phyloP scores from a whole-genome alignment of 2,329 filamentous ascomycete genomes.

The Phaeosphaeriaceae sp. region DNA sequence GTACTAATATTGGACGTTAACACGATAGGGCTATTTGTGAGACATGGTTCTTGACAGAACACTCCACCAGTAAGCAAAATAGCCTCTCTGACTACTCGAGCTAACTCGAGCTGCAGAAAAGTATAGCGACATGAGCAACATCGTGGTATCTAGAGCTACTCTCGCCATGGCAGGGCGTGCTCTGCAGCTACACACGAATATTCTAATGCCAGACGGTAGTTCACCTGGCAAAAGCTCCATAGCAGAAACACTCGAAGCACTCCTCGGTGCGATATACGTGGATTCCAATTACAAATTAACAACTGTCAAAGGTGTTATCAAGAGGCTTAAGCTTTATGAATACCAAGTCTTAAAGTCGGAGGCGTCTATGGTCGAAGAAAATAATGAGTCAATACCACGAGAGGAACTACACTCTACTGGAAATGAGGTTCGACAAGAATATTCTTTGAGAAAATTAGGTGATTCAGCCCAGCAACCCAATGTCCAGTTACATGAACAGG shows the following conservation, averaged over 20 bases:
- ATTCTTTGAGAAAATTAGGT: no score
- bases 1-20: no score
- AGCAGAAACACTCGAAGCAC: slow-evolving; percentile 29
- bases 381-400: neutral
- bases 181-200: slow-evolving; percentile 13
- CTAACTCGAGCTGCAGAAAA: slow-evolving; percentile 9
- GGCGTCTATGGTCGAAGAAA: neutral
- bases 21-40: slow-evolving; percentile 14
- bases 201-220: slow-evolving; percentile 4
- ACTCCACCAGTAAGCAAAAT: slow-evolving; percentile 8
- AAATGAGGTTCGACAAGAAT: neutral
- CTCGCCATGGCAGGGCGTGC: slow-evolving; percentile 8
- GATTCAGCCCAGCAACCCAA: no score
- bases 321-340: slow-evolving; percentile 10
- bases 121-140: slow-evolving; percentile 5
- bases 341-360: slow-evolving; percentile 15
- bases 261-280: slow-evolving; percentile 31
- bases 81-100: neutral
- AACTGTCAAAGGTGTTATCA: slow-evolving; percentile 16
- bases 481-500: no score
- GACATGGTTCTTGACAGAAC: slow-evolving; percentile 23
- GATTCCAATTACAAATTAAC: slow-evolving; percentile 18
- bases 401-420: neutral
- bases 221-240: slow-evolving; percentile 1
- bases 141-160: slow-evolving; percentile 8